Evolutionary conservation across 2,329 filamentous ascomycete species (phyloP).

Genomic region (Aureobasidium sp.): DNA sequence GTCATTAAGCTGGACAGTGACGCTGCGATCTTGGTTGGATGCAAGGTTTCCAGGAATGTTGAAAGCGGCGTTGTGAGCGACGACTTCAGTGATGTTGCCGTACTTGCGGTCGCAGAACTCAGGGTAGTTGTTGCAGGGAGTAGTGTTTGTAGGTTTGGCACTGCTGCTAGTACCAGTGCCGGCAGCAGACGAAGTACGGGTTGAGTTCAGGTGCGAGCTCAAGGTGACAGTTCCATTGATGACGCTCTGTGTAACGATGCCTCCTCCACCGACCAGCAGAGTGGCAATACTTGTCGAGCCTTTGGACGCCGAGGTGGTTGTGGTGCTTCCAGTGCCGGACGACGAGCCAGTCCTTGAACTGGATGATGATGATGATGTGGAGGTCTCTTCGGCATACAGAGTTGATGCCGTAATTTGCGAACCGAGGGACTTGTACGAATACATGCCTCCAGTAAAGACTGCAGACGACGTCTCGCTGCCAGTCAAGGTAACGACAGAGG

Average conservation of each 20-base stretch:
- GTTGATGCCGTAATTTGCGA: slow-evolving; percentile 13
- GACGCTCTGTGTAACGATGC: slow-evolving; percentile 16
- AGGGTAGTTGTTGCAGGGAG: slow-evolving; percentile 65
- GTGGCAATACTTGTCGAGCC: slow-evolving; percentile 17
- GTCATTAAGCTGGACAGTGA: slow-evolving; percentile 68
- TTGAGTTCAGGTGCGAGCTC: slow-evolving; percentile 38
- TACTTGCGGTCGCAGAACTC: slow-evolving; percentile 73
- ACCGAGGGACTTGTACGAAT: slow-evolving; percentile 9
- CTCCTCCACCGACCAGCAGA: slow-evolving; percentile 17
- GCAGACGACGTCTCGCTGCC: slow-evolving; percentile 3
- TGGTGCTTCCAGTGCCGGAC: neutral
- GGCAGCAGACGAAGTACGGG: slow-evolving; percentile 33
- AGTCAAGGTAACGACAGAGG: slow-evolving; percentile 6
- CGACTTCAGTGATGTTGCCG: slow-evolving; percentile 73
- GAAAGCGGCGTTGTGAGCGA: slow-evolving; percentile 78
- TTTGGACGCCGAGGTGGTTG: slow-evolving; percentile 17
- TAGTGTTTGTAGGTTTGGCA: slow-evolving; percentile 56
- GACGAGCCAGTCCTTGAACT: neutral
- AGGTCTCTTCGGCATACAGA: neutral
- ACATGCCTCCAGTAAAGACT: slow-evolving; percentile 1
- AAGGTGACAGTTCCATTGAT: slow-evolving; percentile 18
- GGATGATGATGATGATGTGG: neutral
- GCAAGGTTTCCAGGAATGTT: slow-evolving; percentile 62
- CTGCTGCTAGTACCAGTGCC: slow-evolving; percentile 24
- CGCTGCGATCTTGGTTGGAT: slow-evolving; percentile 64